Percentiles rank a stretch among this genome's conserved stretches.
phyloP scores from a whole-genome alignment of 2,329 filamentous ascomycete species.

The Cladosporium sp. region DNA sequence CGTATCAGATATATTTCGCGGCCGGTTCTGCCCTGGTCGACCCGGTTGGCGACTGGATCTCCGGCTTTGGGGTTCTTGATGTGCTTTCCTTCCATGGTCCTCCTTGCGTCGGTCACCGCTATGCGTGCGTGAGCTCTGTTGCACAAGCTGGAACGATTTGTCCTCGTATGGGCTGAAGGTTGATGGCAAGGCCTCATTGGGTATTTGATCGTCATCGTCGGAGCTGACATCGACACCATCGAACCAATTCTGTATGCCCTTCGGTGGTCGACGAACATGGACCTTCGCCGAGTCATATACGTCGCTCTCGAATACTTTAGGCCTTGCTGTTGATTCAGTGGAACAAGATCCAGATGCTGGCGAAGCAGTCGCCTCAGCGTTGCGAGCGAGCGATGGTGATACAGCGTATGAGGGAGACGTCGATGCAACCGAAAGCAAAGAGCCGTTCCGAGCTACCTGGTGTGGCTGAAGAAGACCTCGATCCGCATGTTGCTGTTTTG shows the following conservation, averaged over 20 bases:
- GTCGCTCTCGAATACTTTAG: slow-evolving; percentile 32
- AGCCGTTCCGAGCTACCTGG: slow-evolving; percentile 9
- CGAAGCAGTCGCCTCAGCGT: slow-evolving; percentile 2
- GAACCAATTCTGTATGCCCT: slow-evolving; percentile 49
- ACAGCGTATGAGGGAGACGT: slow-evolving; percentile 7
- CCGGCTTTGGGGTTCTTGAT: neutral
- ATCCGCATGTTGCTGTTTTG: slow-evolving; percentile 2
- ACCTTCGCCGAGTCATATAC: slow-evolving; percentile 45
- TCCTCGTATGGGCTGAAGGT: slow-evolving; percentile 15
- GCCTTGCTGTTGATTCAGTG: slow-evolving; percentile 12
- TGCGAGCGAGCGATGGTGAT: slow-evolving; percentile 7
- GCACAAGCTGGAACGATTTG: neutral
- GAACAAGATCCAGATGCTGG: slow-evolving; percentile 5
- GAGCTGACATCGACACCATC: slow-evolving; percentile 38
- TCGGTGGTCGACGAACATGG: slow-evolving; percentile 44
- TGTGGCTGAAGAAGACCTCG: slow-evolving; percentile 24
- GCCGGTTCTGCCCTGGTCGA: neutral
- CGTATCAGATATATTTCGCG: slow-evolving; percentile 14
- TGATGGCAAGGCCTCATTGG: slow-evolving; percentile 17
- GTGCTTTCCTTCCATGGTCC: neutral
- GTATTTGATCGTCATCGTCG: slow-evolving; percentile 22
- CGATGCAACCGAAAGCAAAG: neutral
- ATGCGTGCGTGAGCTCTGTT: neutral
- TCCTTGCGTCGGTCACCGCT: neutral
- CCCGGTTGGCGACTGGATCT: neutral